Percentiles rank a stretch among this genome's conserved stretches.
Conservation (phyloP, 306 rosid genomes). For the Vicia villosa region DNA sequence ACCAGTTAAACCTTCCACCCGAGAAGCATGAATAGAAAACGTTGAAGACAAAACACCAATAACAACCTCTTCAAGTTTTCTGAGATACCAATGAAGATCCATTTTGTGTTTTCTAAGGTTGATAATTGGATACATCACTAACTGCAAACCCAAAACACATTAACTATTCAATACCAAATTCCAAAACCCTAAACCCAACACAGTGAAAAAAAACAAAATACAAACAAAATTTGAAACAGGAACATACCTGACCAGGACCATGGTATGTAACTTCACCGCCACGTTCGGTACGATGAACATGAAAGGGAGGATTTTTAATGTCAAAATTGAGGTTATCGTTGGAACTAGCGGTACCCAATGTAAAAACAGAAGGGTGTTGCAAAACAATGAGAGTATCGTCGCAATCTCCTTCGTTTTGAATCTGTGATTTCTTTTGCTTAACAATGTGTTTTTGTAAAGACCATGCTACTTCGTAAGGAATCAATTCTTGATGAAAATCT, state of each 20-base stretch:
- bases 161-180: not conserved
- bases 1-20: slow-evolving; percentile 77
- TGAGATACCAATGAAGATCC: slow-evolving; percentile 84
- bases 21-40: slow-evolving; percentile 75
- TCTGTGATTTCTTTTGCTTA: slow-evolving; percentile 40
- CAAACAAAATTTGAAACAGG: not conserved
- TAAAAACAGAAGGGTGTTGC: slow-evolving; percentile 48
- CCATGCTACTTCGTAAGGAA: slow-evolving; percentile 64
- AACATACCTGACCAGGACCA: slow-evolving; percentile 54
- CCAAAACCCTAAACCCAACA: not conserved
- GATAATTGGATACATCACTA: slow-evolving; percentile 83
- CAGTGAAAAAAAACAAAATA: not conserved
- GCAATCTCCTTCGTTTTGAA: slow-evolving; percentile 42
- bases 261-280: slow-evolving; percentile 61
- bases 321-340: slow-evolving; percentile 43
- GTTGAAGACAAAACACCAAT: slow-evolving; percentile 69
- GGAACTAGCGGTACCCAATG: slow-evolving; percentile 40
- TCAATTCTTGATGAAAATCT: slow-evolving; percentile 58
- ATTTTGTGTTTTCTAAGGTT: slow-evolving; percentile 80
- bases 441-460: slow-evolving; percentile 49
- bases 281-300: slow-evolving; percentile 49
- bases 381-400: slow-evolving; percentile 42
- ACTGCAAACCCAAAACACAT: slow-evolving; percentile 50
- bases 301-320: slow-evolving; percentile 43
- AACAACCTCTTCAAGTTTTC: slow-evolving; percentile 83